Conservation (phyloP, 2,329 filamentous ascomycete genomes). For the Aaosphaeria arxii region DNA sequence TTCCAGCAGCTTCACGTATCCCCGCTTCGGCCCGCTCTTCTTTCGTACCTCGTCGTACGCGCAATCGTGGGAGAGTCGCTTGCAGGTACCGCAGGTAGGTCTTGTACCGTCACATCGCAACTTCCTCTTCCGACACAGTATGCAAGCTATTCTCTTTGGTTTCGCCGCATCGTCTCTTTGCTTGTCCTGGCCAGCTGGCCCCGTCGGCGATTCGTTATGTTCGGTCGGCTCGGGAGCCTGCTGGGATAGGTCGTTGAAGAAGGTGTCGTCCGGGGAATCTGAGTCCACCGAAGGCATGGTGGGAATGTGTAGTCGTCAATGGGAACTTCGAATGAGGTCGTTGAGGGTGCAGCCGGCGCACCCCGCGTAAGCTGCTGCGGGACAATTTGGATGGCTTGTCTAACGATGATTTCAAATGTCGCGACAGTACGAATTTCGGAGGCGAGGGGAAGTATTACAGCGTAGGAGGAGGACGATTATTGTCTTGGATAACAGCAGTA, state of each 20-base stretch:
- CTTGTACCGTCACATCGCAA: constrained; percentile 82
- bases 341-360: no score
- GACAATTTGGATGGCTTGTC: no score
- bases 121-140: constrained; percentile 90
- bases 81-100: constrained; percentile 85
- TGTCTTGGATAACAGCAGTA: no score
- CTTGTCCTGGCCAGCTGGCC: constrained; percentile 41
- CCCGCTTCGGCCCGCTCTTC: constrained; percentile 91
- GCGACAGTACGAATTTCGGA: no score
- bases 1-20: constrained; percentile 91
- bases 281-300: constrained; percentile 28
- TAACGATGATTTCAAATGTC: no score
- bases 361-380: no score
- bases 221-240: constrained; percentile 26
- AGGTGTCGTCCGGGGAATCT: constrained; percentile 43
- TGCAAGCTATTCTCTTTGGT: constrained; percentile 87
- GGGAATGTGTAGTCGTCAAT: not conserved
- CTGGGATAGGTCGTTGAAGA: constrained; percentile 57
- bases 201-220: constrained; percentile 30
- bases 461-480: no score
- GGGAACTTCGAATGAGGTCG: no score
- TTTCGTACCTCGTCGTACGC: constrained; percentile 89
- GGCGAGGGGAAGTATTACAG: no score
- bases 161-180: constrained; percentile 31
- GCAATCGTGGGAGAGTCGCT: constrained; percentile 80